Percentiles rank a stretch among this genome's conserved stretches.
phyloP scores from a whole-genome alignment of 1,284 basidiomycete genomes.

The Apiotrichum veenhuisii region DNA sequence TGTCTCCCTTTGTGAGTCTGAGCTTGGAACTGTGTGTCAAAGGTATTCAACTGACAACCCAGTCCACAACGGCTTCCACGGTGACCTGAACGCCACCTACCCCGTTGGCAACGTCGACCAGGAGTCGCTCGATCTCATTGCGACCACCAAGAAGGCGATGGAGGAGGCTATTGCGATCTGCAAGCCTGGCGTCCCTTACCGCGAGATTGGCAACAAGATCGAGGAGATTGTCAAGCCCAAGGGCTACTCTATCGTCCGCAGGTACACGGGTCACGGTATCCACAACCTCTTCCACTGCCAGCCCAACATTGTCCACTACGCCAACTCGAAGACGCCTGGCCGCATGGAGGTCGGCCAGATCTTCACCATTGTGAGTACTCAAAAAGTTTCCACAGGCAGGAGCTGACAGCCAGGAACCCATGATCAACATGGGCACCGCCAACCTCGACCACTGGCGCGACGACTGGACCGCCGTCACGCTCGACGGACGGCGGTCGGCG shows the following conservation, averaged over 20 bases:
- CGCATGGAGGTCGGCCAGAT: slow-evolving; percentile 51
- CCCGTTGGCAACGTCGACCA: slow-evolving; percentile 82
- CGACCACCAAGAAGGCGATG: slow-evolving; percentile 70
- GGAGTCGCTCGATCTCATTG: slow-evolving; percentile 74
- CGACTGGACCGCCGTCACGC: slow-evolving; percentile 89
- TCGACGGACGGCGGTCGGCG: slow-evolving; percentile 80
- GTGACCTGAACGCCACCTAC: slow-evolving; percentile 80
- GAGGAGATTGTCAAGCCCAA: slow-evolving; percentile 76
- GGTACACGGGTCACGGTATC: slow-evolving; percentile 88
- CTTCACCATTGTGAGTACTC: slow-evolving; percentile 48
- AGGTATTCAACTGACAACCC: background rate
- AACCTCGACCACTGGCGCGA: slow-evolving; percentile 47
- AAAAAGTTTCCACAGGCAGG: background rate
- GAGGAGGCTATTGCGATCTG: slow-evolving; percentile 85
- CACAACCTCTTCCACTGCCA: slow-evolving; percentile 60
- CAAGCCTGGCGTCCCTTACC: slow-evolving; percentile 83
- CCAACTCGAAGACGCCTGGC: slow-evolving; percentile 50
- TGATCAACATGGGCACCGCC: slow-evolving; percentile 78
- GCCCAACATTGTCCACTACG: slow-evolving; percentile 52
- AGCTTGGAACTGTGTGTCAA: too few relatives aligned
- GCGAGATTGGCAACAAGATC: slow-evolving; percentile 53
- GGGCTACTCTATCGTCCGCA: slow-evolving; percentile 77
- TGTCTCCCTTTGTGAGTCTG: slow-evolving; percentile 52
- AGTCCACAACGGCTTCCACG: slow-evolving; percentile 67
- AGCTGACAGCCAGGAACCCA: slow-evolving; percentile 55